A percentile compares a stretch with the other conserved stretches of the same genome.
Evolutionary conservation across 2,329 filamentous ascomycete species (phyloP).

Genomic region (Berkeleyomyces basicola): DNA sequence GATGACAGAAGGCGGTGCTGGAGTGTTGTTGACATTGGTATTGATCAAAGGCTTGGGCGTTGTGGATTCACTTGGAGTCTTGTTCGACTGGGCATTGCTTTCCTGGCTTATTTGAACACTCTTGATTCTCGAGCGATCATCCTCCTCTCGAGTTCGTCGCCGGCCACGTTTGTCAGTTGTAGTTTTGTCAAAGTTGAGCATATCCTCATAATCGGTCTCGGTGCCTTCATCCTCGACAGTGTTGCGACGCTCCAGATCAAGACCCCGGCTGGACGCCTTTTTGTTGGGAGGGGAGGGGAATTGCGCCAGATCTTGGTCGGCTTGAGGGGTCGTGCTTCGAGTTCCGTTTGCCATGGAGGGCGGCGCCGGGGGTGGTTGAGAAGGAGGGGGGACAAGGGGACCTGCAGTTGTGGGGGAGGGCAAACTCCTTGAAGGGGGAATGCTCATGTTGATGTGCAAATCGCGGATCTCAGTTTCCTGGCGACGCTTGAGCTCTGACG

Average conservation of each 20-base stretch:
- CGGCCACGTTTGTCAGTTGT: conserved; percentile 50
- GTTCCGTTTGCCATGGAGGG: conserved; percentile 23
- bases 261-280: conserved; percentile 35
- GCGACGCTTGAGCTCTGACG: conserved; percentile 29
- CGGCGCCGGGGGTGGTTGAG: conserved; percentile 27
- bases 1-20: conserved; percentile 13
- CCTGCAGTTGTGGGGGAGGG: conserved; percentile 23
- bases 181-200: conserved; percentile 51
- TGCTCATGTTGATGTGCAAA: conserved; percentile 32
- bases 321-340: conserved; percentile 28
- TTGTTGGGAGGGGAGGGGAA: conserved; percentile 45
- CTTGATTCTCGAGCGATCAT: conserved; percentile 61
- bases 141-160: conserved; percentile 72
- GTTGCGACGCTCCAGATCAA: not conserved
- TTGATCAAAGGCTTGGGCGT: not conserved
- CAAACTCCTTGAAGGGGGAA: conserved; percentile 41
- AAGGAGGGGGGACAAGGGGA: conserved; percentile 36
- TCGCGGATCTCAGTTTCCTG: conserved; percentile 29
- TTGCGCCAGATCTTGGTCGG: conserved; percentile 30
- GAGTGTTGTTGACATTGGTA: conserved; percentile 12
- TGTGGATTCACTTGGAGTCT: conserved; percentile 36
- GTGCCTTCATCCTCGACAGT: conserved; percentile 43
- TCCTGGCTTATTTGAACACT: conserved; percentile 47
- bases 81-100: conserved; percentile 55
- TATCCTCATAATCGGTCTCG: conserved; percentile 71